These are phyloP conservation scores for Dimocarpus longan DNA, from an alignment of 345 rosid genomes.

Conservation along the genomic window DNA sequence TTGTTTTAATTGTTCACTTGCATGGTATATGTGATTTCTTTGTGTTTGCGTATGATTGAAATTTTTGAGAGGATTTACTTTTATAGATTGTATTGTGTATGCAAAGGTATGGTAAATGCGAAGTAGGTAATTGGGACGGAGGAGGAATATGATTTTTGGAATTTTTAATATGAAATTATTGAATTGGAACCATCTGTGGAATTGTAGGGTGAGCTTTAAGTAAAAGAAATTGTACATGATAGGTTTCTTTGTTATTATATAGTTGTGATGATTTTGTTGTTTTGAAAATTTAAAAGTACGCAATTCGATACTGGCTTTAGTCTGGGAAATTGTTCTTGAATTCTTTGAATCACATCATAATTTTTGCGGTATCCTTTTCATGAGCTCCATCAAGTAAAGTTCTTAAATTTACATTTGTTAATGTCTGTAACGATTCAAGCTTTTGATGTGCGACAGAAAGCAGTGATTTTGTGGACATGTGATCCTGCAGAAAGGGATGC, in stretches of 20 bases:
- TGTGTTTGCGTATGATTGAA: background rate
- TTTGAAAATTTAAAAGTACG: background rate
- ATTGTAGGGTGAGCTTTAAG: background rate
- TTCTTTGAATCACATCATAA: background rate
- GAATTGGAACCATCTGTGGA: background rate
- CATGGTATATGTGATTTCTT: background rate
- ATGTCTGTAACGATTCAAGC: background rate
- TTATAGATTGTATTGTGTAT: background rate
- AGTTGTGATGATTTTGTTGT: background rate
- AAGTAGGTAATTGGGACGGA: too few species aligned
- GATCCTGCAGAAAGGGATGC: slow-evolving; percentile 94
- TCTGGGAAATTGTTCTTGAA: background rate
- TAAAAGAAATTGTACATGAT: background rate
- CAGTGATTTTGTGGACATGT: slow-evolving; percentile 63
- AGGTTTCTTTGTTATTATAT: background rate
- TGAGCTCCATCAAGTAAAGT: background rate
- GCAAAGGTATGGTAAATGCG: too few species aligned
- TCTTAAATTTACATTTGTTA: background rate
- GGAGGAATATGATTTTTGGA: too few species aligned
- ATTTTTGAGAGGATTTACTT: background rate
- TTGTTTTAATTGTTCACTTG: background rate
- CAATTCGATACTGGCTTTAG: background rate
- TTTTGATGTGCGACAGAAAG: slow-evolving; percentile 54
- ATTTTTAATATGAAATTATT: background rate
- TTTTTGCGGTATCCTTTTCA: background rate